Evolutionary conservation across 805 yeast species (phyloP), one percentile per base, ranked within the genome.

Genomic region (Wickerhamiella domercqiae): DNA sequence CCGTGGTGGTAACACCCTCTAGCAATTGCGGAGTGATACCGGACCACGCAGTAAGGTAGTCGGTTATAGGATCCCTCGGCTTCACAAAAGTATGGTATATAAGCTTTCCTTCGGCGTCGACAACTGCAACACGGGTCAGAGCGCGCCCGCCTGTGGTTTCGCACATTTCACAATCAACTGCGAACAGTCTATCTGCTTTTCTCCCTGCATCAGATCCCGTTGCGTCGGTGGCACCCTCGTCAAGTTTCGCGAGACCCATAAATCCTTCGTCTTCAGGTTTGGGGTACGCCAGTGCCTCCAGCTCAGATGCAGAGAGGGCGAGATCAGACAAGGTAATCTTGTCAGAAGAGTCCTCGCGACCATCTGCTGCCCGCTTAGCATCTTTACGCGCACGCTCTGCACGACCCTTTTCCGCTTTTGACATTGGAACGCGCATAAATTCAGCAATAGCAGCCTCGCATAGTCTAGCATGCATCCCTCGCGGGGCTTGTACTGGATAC

Each of bases 131-230:
- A 37, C 96, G 64, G 0, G 97, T 73, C 29, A 87, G 61, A 1
- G 72, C 93, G 30, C 67, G 65, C 0, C 83, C 84, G 1, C 50
- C 44, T 0, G 61, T 68, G 0, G 86, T 58, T 40, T 66, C 59
- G 53, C 95, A 83, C 83, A 87, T 90, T 58, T 87, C 98, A 63
- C 98, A 90, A 58, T 87, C 98, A 15, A 90, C 46, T 0, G 93
- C 90, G 59, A 71, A 82, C 33, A 17, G 7, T 9, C 33, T 6
- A 9, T 24, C 26, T 9, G 9, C 11, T 24, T 24, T 24, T 9
- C 9, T 9, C 26, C 26, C 26, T 13, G 9, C 13, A 24, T 24
- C 13, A 24, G 26, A 24, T 9, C 26, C 26, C 9, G 26, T 24
- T 9, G 9, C 13, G 11, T 9, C 9, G 26, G 9, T 24, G 13